These are phyloP conservation scores for Xylaria sp. DNA, from an alignment of 2,329 filamentous ascomycete genomes.

Conservation along the genomic window DNA sequence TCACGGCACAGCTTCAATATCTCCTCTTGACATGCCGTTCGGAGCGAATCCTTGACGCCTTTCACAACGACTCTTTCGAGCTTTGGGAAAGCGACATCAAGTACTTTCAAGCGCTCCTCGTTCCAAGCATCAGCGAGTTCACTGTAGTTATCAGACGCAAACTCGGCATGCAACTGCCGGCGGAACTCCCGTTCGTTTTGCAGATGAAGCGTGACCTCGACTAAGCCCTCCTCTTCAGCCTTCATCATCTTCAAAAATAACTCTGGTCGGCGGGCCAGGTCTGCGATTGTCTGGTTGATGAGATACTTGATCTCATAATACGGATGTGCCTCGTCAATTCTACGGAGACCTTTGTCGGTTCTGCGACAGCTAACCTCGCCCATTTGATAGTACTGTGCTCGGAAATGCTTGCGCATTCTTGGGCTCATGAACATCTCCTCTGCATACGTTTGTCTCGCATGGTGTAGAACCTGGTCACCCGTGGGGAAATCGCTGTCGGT, in stretches of 20 bases:
- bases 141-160: slow-evolving; percentile 94
- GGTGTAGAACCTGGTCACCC: slow-evolving; percentile 77
- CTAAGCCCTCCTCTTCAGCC: slow-evolving; percentile 90
- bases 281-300: slow-evolving; percentile 83
- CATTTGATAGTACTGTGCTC: slow-evolving; percentile 82
- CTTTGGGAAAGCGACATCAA: slow-evolving; percentile 83
- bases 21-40: slow-evolving; percentile 92
- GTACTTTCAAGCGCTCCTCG: slow-evolving; percentile 81
- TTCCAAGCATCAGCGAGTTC: slow-evolving; percentile 97
- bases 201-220: slow-evolving; percentile 84
- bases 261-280: slow-evolving; percentile 85
- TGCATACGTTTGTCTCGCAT: slow-evolving; percentile 86
- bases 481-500: slow-evolving; percentile 79
- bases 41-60: slow-evolving; percentile 92
- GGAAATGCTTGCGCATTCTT: slow-evolving; percentile 86
- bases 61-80: slow-evolving; percentile 86
- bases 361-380: slow-evolving; percentile 87
- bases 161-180: slow-evolving; percentile 79
- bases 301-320: slow-evolving; percentile 99
- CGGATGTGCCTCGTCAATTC: slow-evolving; percentile 93
- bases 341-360: slow-evolving; percentile 92
- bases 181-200: slow-evolving; percentile 80
- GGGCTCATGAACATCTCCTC: slow-evolving; percentile 92
- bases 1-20: slow-evolving; percentile 89
- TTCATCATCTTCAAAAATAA: slow-evolving; percentile 97